Percentiles rank a stretch among this genome's conserved stretches.
Conservation (phyloP, 805 yeast species). For the Starmerella floricola region DNA sequence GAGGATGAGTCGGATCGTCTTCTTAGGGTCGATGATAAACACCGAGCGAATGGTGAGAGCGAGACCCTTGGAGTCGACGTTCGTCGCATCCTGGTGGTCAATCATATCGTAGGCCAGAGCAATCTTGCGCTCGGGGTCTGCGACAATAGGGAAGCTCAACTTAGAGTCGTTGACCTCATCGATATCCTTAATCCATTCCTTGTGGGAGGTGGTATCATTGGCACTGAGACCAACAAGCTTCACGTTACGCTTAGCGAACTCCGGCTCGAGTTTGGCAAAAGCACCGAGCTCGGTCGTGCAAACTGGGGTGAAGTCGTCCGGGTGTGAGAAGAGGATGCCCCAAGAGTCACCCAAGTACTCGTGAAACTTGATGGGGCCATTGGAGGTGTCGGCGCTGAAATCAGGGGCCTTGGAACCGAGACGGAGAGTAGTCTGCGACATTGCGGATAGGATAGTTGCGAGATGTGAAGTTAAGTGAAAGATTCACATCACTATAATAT, state of each 20-base stretch:
- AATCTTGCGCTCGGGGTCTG: conserved; percentile 75
- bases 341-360: conserved; percentile 75
- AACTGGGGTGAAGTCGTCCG: conserved; percentile 94
- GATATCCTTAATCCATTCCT: conserved; percentile 85
- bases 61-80: conserved; percentile 56
- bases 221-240: conserved; percentile 88
- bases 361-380: conserved; percentile 77
- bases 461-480: background rate
- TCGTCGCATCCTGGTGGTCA: conserved; percentile 74
- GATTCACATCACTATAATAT: background rate
- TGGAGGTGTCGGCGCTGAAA: conserved; percentile 71
- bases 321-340: conserved; percentile 86
- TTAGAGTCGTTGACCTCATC: conserved; percentile 71
- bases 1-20: conserved; percentile 77
- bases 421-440: conserved; percentile 35
- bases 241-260: conserved; percentile 74
- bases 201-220: conserved; percentile 70
- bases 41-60: conserved; percentile 90
- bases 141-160: conserved; percentile 80
- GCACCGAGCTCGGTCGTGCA: conserved; percentile 96
- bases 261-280: conserved; percentile 82
- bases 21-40: conserved; percentile 80
- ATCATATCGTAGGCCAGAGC: conserved; percentile 77
- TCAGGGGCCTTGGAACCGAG: conserved; percentile 84
- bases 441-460: background rate